These are phyloP conservation scores for Gnetum montanum DNA, from an alignment of 75 land plant genomes.

Conservation along the genomic window DNA sequence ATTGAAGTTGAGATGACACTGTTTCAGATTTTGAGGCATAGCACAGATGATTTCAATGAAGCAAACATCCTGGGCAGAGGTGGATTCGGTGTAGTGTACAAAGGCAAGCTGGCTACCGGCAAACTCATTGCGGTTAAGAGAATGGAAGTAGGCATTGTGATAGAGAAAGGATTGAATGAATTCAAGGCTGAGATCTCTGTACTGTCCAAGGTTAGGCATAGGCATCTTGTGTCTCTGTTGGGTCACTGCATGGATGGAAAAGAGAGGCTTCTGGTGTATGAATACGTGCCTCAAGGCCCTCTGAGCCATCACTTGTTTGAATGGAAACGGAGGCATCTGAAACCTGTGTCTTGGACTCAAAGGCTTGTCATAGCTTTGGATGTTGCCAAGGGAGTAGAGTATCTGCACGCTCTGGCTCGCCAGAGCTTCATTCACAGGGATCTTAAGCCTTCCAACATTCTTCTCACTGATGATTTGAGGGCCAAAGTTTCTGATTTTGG, in stretches of 20 bases:
- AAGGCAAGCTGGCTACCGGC: slow-evolving; percentile 60
- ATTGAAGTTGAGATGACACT: slow-evolving; percentile 44
- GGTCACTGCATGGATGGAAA: slow-evolving; percentile 76
- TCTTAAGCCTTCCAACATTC: slow-evolving; percentile 71
- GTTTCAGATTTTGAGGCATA: slow-evolving; percentile 49
- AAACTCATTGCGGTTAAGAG: slow-evolving; percentile 73
- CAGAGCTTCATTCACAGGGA: slow-evolving; percentile 81
- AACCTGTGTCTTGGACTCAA: slow-evolving; percentile 50
- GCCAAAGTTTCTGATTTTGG: slow-evolving; percentile 85
- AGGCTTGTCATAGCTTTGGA: slow-evolving; percentile 59
- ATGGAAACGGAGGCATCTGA: slow-evolving; percentile 28
- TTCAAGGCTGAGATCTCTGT: slow-evolving; percentile 70
- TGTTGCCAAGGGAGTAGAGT: slow-evolving; percentile 69
- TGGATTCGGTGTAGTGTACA: slow-evolving; percentile 73
- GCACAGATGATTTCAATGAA: slow-evolving; percentile 55
- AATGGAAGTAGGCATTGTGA: slow-evolving; percentile 46
- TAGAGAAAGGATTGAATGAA: slow-evolving; percentile 45
- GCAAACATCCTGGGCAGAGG: slow-evolving; percentile 55
- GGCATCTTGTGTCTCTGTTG: slow-evolving; percentile 51
- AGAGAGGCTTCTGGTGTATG: slow-evolving; percentile 70
- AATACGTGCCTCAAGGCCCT: slow-evolving; percentile 74
- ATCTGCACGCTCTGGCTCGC: slow-evolving; percentile 67
- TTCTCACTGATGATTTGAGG: slow-evolving; percentile 68
- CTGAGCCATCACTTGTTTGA: slow-evolving; percentile 53
- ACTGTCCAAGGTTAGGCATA: slow-evolving; percentile 57